phyloP scores from a whole-genome alignment of 345 rosid genomes.

The Turnera subulata region DNA sequence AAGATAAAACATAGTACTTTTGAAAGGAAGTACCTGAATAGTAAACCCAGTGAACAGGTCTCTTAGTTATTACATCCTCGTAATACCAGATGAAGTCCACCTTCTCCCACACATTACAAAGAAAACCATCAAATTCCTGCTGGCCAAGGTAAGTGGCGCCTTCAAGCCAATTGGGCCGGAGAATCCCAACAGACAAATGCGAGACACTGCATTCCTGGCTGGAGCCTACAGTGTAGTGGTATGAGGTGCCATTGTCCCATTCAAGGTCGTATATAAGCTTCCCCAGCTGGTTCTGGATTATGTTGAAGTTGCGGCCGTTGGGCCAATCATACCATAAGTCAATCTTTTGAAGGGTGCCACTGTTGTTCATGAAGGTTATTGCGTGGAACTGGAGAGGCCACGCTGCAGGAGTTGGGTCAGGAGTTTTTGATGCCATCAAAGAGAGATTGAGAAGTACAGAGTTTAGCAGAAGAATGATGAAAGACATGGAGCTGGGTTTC shows the following conservation, averaged over 20 bases:
- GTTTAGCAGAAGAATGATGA: slow-evolving; percentile 7
- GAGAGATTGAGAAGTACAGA: slow-evolving; percentile 3
- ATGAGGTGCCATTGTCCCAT: slow-evolving; percentile 68
- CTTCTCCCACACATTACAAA: slow-evolving; percentile 61
- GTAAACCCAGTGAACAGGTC: slow-evolving; percentile 63
- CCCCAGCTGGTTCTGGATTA: slow-evolving; percentile 59
- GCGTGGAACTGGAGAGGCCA: slow-evolving; percentile 74
- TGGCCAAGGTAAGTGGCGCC: slow-evolving; percentile 60
- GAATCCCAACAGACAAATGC: slow-evolving; percentile 44
- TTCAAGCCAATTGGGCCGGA: slow-evolving; percentile 61
- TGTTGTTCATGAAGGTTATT: slow-evolving; percentile 49
- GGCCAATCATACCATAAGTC: slow-evolving; percentile 78
- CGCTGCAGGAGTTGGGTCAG: slow-evolving; percentile 45
- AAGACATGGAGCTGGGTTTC: neutral
- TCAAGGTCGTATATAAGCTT: slow-evolving; percentile 50
- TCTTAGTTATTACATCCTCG: slow-evolving; percentile 55
- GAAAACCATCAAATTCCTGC: slow-evolving; percentile 39
- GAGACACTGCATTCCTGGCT: slow-evolving; percentile 31
- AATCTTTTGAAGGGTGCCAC: slow-evolving; percentile 45
- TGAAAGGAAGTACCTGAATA: slow-evolving; percentile 31
- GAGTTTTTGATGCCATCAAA: slow-evolving; percentile 12
- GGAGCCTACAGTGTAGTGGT: slow-evolving; percentile 40
- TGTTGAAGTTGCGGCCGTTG: slow-evolving; percentile 66
- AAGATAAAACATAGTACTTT: neutral
- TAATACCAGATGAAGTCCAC: slow-evolving; percentile 63